phyloP scores from a whole-genome alignment of 306 rosid species.

The Cicer arietinum region DNA sequence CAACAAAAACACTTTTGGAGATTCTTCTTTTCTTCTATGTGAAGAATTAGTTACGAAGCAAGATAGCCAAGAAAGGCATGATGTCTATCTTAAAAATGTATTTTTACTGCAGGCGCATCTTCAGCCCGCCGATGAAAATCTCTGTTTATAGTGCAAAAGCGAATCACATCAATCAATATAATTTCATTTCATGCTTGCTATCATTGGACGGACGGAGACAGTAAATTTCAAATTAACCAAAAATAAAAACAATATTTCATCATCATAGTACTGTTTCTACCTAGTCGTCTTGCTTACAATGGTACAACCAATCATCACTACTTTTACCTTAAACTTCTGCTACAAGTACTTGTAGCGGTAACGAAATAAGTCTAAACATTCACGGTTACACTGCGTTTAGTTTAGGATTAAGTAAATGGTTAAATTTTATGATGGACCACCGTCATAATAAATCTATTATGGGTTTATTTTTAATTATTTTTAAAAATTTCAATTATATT shows the following conservation, averaged over 20 bases:
- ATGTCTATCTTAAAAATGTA: not conserved
- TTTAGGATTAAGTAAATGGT: not conserved
- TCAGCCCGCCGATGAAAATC: not conserved
- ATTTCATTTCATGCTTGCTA: not conserved
- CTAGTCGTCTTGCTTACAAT: slow-evolving; percentile 1
- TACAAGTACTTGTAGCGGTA: not conserved
- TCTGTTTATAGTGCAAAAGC: not conserved
- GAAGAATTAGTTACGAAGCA: too few relatives aligned
- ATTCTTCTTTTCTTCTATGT: too few relatives aligned
- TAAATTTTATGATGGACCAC: too few relatives aligned
- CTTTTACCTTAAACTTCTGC: slow-evolving; percentile 42
- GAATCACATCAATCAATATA: not conserved
- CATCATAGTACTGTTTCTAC: slow-evolving; percentile 4
- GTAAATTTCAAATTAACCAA: slow-evolving; percentile 27
- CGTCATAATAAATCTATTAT: too few relatives aligned
- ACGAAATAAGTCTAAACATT: not conserved
- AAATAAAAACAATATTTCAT: slow-evolving; percentile 16
- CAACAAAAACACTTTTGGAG: too few relatives aligned
- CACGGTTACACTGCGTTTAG: not conserved
- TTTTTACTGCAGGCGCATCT: not conserved
- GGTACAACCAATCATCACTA: slow-evolving; percentile 42
- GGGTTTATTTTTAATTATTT: too few relatives aligned
- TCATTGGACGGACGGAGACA: slow-evolving; percentile 1
- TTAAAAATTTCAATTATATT: too few relatives aligned
- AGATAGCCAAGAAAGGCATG: not conserved